Percentiles rank a stretch among this genome's conserved stretches.
These are phyloP conservation scores for Coelastrella sp. DNA, from an alignment of 139 green algal genomes.

Conservation along the genomic window DNA sequence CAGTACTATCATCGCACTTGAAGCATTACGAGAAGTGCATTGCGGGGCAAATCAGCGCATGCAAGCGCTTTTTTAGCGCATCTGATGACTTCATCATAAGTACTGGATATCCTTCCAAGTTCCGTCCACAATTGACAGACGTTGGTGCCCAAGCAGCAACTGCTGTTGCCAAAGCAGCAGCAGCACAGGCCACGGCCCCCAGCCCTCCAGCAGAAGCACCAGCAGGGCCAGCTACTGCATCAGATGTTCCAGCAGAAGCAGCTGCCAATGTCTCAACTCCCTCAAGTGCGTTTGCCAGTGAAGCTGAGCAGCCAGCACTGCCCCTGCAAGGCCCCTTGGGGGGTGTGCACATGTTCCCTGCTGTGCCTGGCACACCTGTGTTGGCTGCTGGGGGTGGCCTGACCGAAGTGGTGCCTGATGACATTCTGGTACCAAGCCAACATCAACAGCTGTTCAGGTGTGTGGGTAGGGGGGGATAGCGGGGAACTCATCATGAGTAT, in stretches of 20 bases:
- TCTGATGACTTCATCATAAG: slow-evolving; percentile 21
- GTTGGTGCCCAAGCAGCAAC: background rate
- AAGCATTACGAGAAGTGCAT: background rate
- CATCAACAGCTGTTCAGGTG: slow-evolving; percentile 8
- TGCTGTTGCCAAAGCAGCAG: background rate
- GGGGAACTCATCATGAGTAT: no score
- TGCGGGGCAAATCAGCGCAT: background rate
- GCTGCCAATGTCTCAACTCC: background rate
- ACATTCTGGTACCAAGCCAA: slow-evolving; percentile 19
- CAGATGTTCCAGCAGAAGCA: background rate
- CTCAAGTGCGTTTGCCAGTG: background rate
- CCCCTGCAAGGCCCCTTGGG: background rate
- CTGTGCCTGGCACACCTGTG: slow-evolving; percentile 6
- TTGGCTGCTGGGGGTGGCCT: slow-evolving; percentile 2
- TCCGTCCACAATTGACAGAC: background rate
- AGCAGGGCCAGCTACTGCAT: background rate
- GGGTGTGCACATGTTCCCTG: background rate
- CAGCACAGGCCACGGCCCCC: background rate
- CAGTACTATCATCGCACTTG: slow-evolving; percentile 14
- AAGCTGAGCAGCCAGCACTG: background rate
- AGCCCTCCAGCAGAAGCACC: background rate
- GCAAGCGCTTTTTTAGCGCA: background rate
- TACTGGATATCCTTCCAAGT: background rate
- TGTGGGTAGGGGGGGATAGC: background rate
- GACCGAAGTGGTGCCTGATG: background rate